Evolutionary conservation across 768 basidiomycete genomes (phyloP).

Genomic region (Lentinula sp.): DNA sequence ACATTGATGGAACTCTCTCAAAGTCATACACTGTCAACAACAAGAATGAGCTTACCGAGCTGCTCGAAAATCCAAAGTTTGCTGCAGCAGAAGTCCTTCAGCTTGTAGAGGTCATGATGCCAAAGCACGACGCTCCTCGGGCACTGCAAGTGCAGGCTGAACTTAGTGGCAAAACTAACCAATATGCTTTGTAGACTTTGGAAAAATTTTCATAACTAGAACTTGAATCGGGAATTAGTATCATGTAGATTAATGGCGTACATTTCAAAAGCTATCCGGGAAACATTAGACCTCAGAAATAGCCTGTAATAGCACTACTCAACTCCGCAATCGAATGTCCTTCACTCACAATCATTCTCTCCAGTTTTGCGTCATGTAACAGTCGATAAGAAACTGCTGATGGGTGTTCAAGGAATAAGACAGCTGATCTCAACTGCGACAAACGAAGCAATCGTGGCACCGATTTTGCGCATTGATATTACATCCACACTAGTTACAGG

Average conservation of each 20-base stretch:
- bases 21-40: constrained; percentile 63
- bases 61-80: constrained; percentile 64
- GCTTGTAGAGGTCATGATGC: constrained; percentile 79
- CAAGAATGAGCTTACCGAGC: constrained; percentile 57
- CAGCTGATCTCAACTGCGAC: no score
- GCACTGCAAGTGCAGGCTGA: constrained; percentile 53
- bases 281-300: no score
- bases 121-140: constrained; percentile 62
- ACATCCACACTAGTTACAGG: not conserved
- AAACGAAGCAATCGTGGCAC: no score
- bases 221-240: not conserved
- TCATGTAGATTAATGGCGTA: not conserved
- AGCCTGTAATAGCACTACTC: no score
- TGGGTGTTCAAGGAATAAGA: no score
- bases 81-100: constrained; percentile 61
- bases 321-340: no score
- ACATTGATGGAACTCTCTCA: constrained; percentile 40
- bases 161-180: constrained; percentile 44
- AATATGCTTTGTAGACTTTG: constrained; percentile 22
- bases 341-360: no score
- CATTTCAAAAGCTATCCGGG: no score
- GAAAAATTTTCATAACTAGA: no score
- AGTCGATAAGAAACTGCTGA: no score
- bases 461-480: not conserved
- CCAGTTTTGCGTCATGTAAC: no score